Percentiles rank a stretch among this genome's conserved stretches.
These are phyloP conservation scores for Acanthamoeba healyi DNA, from an alignment of 208 protist species.

Conservation along the genomic window DNA sequence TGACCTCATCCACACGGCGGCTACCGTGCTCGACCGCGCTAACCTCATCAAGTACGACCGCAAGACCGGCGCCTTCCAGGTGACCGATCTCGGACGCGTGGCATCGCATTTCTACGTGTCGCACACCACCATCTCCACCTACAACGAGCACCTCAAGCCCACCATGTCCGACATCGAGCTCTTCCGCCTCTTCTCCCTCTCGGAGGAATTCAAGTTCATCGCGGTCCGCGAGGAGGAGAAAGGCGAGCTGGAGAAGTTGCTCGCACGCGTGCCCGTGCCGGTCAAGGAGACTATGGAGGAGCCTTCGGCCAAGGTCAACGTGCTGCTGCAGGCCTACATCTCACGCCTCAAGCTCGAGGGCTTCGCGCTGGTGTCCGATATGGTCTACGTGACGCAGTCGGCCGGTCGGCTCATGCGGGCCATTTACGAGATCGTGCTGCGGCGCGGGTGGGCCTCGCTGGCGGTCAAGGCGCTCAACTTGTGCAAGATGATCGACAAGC, in stretches of 20 bases:
- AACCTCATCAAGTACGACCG: slow-evolving; percentile 90
- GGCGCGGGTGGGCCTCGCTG: slow-evolving; percentile 86
- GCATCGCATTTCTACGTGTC: slow-evolving; percentile 98
- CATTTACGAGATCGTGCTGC: slow-evolving; percentile 97
- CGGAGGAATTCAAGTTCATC: slow-evolving; percentile 97
- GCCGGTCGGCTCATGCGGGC: slow-evolving; percentile 94
- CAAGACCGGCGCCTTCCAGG: slow-evolving; percentile 26
- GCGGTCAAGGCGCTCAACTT: slow-evolving; percentile 81
- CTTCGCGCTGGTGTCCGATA: slow-evolving; percentile 94
- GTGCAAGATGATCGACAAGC: slow-evolving; percentile 92
- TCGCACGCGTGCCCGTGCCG: neutral
- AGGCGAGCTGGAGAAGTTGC: slow-evolving; percentile 95
- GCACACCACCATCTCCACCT: slow-evolving; percentile 95
- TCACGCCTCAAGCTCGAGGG: slow-evolving; percentile 92
- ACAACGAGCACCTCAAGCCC: slow-evolving; percentile 95
- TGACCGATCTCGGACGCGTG: slow-evolving; percentile 96
- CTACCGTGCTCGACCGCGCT: slow-evolving; percentile 84
- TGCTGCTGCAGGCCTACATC: slow-evolving; percentile 98
- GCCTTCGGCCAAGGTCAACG: slow-evolving; percentile 93
- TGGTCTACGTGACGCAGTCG: slow-evolving; percentile 97
- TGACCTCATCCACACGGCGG: slow-evolving; percentile 84
- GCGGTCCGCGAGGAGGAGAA: slow-evolving; percentile 96
- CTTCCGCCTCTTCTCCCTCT: slow-evolving; percentile 94
- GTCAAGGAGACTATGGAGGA: slow-evolving; percentile 86
- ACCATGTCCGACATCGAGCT: slow-evolving; percentile 94